Evolutionary conservation across 352 stramenopile species (phyloP).

Genomic region (Thraustochytrium striatum): DNA sequence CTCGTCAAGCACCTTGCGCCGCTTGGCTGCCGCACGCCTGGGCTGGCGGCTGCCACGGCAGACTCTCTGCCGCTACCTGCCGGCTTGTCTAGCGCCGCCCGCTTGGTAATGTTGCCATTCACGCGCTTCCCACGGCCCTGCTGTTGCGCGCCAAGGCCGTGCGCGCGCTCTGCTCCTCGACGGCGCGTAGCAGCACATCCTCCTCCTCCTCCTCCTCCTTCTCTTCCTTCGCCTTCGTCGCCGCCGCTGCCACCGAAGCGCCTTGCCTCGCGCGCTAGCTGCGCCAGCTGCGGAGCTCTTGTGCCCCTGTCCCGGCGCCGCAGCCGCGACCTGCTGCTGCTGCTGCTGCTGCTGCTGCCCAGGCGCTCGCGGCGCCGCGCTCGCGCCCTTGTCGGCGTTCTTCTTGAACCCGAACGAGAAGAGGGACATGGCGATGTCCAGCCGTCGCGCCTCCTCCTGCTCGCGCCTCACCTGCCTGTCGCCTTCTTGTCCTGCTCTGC

Average conservation of each 20-base stretch:
- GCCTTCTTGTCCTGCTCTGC: too few relatives aligned
- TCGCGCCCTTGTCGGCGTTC: background rate
- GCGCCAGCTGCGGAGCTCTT: background rate
- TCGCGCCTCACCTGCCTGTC: too few relatives aligned
- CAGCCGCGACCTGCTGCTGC: background rate
- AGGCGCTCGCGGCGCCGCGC: background rate
- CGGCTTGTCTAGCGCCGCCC: background rate
- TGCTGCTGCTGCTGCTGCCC: background rate
- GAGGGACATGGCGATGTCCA: background rate
- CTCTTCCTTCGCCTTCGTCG: background rate
- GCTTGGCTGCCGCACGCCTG: background rate
- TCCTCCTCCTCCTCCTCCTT: background rate
- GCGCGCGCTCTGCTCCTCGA: background rate
- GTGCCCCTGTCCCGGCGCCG: background rate
- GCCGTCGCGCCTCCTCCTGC: too few relatives aligned
- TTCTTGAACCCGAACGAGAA: slow-evolving; percentile 42
- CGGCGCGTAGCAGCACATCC: background rate
- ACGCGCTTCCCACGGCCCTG: background rate
- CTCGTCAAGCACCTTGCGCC: slow-evolving; percentile 32
- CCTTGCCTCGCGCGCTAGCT: background rate
- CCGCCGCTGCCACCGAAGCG: background rate
- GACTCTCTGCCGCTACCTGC: background rate
- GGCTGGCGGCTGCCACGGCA: background rate
- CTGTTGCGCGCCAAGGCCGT: too few relatives aligned
- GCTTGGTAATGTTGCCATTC: slow-evolving; percentile 36